Evolutionary conservation across 2,329 filamentous ascomycete genomes (phyloP).

Genomic region (Hirsutella minnesotensis): DNA sequence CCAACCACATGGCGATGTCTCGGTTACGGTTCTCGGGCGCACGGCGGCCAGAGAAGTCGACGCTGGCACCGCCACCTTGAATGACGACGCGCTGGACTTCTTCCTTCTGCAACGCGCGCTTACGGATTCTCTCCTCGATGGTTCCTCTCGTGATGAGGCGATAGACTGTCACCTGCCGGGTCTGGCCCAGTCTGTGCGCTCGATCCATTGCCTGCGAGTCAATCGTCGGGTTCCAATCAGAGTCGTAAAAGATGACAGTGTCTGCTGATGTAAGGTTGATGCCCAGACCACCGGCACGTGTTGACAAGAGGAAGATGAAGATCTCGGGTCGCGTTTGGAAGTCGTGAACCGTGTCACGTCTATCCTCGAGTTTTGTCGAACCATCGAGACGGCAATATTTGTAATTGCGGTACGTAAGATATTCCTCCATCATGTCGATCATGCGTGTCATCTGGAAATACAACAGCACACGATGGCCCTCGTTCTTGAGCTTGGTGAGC

Average conservation of each 20-base stretch:
- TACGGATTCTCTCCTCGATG: constrained; percentile 95
- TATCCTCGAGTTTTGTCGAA: constrained; percentile 92
- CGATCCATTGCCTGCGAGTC: constrained; percentile 99
- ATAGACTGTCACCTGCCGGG: constrained; percentile 91
- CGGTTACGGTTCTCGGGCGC: constrained; percentile 87
- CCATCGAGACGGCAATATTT: constrained; percentile 95
- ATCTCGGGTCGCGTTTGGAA: constrained; percentile 93
- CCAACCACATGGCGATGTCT: constrained; percentile 97
- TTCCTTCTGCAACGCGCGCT: constrained; percentile 94
- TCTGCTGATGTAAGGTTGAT: constrained; percentile 96
- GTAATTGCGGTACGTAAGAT: constrained; percentile 96
- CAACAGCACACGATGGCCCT: constrained; percentile 81
- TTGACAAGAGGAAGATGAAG: constrained; percentile 93
- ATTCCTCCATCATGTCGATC: constrained; percentile 99
- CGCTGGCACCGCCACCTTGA: constrained; percentile 76
- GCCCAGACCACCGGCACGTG: constrained; percentile 90
- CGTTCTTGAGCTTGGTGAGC: constrained; percentile 80
- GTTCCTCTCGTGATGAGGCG: constrained; percentile 93
- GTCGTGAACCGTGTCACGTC: constrained; percentile 89
- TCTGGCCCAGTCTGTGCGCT: constrained; percentile 94
- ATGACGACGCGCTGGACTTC: constrained; percentile 97
- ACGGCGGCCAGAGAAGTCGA: constrained; percentile 91
- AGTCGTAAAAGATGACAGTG: constrained; percentile 99
- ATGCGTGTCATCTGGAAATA: constrained; percentile 99
- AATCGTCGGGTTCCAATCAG: constrained; percentile 98